These are phyloP conservation scores for Dactylellina sp. DNA, from an alignment of 2,329 filamentous ascomycete species.

Conservation along the genomic window DNA sequence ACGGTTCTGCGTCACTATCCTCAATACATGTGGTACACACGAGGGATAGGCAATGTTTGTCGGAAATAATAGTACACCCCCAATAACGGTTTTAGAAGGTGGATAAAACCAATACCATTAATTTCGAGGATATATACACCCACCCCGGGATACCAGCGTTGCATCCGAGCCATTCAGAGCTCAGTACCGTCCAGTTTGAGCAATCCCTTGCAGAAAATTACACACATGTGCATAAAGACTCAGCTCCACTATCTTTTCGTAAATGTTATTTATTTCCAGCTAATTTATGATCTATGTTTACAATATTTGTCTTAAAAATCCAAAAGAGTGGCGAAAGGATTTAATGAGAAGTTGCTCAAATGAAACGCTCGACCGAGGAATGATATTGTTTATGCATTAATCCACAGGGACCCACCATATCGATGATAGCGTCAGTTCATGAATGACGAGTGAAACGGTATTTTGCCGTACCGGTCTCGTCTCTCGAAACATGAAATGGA, in stretches of 20 bases:
- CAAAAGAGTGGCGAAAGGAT: not conserved
- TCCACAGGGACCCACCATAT: slow-evolving; percentile 15
- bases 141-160: slow-evolving; percentile 30
- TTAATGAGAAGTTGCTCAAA: slow-evolving; percentile 6
- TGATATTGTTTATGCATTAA: not conserved
- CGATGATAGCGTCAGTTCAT: slow-evolving; percentile 26
- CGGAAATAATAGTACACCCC: slow-evolving; percentile 46
- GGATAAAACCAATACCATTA: slow-evolving; percentile 12
- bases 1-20: slow-evolving; percentile 47
- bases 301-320: not conserved
- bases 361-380: slow-evolving; percentile 3
- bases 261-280: slow-evolving; percentile 4
- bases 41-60: slow-evolving; percentile 23
- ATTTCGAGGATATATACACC: slow-evolving; percentile 18
- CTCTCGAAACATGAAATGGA: slow-evolving; percentile 48
- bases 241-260: slow-evolving; percentile 20
- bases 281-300: too few relatives aligned
- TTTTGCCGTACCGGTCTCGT: slow-evolving; percentile 52
- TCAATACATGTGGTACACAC: slow-evolving; percentile 38
- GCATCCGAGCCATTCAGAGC: slow-evolving; percentile 35
- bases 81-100: slow-evolving; percentile 41
- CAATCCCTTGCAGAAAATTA: slow-evolving; percentile 41
- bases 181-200: slow-evolving; percentile 25
- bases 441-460: slow-evolving; percentile 39
- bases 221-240: slow-evolving; percentile 12